These are phyloP conservation scores for Pharnaceum exiguum DNA, from an alignment of 148 eudicot species.

Conservation along the genomic window DNA sequence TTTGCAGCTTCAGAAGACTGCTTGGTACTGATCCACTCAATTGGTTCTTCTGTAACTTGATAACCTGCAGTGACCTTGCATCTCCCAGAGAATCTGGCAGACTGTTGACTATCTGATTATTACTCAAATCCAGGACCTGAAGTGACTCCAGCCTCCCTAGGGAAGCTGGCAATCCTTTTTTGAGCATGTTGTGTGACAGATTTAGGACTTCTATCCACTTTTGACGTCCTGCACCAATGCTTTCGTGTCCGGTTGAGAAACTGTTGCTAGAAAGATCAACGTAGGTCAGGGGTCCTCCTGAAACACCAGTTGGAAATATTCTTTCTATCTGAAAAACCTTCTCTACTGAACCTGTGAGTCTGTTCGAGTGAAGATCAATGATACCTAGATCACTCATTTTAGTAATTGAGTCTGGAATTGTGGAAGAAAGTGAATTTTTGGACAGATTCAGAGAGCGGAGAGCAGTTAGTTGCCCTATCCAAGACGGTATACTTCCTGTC, in stretches of 20 bases:
- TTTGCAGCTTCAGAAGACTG: constrained; percentile 28
- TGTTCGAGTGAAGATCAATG: constrained; percentile 56
- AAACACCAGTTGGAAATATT: no score
- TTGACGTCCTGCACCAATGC: constrained; percentile 31
- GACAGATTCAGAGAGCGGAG: constrained; percentile 50
- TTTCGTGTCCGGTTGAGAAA: constrained; percentile 38
- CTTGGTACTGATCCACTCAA: constrained; percentile 38
- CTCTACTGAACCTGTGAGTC: constrained; percentile 36
- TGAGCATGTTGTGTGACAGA: constrained; percentile 31
- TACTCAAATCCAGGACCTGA: constrained; percentile 46
- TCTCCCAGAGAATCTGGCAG: constrained; percentile 35
- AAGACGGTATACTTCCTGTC: constrained; percentile 43
- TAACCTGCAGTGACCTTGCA: constrained; percentile 29
- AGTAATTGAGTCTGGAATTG: constrained; percentile 34
- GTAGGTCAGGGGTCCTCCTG: constrained; percentile 22
- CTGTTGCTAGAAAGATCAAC: constrained; percentile 42
- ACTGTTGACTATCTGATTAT: constrained; percentile 27
- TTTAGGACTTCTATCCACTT: constrained; percentile 23
- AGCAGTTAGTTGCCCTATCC: constrained; percentile 33
- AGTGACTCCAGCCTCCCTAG: constrained; percentile 28
- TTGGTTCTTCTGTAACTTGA: constrained; percentile 40
- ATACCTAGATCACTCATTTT: constrained; percentile 18
- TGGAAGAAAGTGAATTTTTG: constrained; percentile 30
- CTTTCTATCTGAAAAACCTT: constrained; percentile 28
- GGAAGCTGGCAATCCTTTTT: constrained; percentile 30